phyloP scores from a whole-genome alignment of 257 asterid genomes.

The Perilla frutescens region DNA sequence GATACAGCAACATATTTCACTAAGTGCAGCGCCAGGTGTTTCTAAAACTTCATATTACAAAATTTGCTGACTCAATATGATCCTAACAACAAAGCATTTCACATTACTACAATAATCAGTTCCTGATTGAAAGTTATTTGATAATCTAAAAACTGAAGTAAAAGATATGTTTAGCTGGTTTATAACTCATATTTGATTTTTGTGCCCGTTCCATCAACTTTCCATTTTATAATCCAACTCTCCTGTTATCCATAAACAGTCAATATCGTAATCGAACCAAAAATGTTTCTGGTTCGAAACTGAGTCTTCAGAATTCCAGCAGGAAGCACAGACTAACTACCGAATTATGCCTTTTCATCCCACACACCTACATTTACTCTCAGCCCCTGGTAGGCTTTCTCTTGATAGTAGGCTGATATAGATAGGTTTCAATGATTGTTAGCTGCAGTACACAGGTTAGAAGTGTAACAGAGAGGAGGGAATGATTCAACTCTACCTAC shows the following conservation, averaged over 20 bases:
- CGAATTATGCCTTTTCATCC: background rate
- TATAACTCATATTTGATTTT: too few species aligned
- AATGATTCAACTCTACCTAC: slow-evolving; percentile 52
- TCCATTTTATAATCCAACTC: background rate
- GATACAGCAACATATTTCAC: background rate
- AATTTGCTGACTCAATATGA: too few species aligned
- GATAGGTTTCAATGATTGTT: slow-evolving; percentile 3
- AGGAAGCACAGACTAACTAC: slow-evolving; percentile 12
- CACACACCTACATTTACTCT: background rate
- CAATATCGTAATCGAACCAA: slow-evolving; percentile 11
- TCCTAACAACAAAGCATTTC: too few species aligned
- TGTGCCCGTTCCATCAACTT: too few species aligned
- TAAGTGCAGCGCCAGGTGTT: too few species aligned
- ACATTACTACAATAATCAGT: too few species aligned
- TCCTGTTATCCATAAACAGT: too few species aligned
- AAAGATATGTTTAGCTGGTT: too few species aligned
- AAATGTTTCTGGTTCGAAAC: background rate
- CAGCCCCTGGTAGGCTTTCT: slow-evolving; percentile 22
- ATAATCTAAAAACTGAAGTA: too few species aligned
- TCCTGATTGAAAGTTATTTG: too few species aligned
- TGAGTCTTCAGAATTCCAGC: slow-evolving; percentile 6
- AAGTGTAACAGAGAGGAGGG: slow-evolving; percentile 34
- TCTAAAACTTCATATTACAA: too few species aligned
- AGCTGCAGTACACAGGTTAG: slow-evolving; percentile 28
- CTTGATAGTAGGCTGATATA: slow-evolving; percentile 3